phyloP scores from a whole-genome alignment of 2,329 filamentous ascomycete genomes.

The Pseudonectria buxi region DNA sequence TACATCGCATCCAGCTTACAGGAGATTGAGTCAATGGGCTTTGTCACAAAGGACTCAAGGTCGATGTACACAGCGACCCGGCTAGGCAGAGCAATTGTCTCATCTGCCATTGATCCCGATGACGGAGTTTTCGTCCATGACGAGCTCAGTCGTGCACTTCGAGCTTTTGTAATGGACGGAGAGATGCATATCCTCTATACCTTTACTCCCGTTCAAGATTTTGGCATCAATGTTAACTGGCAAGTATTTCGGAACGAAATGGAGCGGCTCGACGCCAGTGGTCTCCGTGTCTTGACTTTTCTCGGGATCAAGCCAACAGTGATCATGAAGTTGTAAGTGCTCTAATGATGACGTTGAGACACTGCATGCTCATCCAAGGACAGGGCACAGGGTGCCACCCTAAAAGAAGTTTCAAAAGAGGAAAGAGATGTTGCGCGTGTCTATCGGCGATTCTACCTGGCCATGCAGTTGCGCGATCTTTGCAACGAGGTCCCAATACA shows the following conservation, averaged over 20 bases:
- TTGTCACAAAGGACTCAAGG: constrained; percentile 45
- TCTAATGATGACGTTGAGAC: background rate
- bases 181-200: constrained; percentile 75
- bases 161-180: constrained; percentile 71
- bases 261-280: constrained; percentile 63
- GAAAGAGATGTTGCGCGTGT: constrained; percentile 56
- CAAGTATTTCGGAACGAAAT: constrained; percentile 64
- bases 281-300: constrained; percentile 59
- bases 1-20: constrained; percentile 54
- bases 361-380: constrained; percentile 12
- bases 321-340: constrained; percentile 57
- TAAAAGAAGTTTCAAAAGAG: constrained; percentile 55
- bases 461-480: constrained; percentile 69
- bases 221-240: constrained; percentile 58
- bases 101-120: constrained; percentile 65
- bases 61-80: constrained; percentile 54
- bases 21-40: constrained; percentile 48
- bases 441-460: constrained; percentile 67
- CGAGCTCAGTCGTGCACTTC: constrained; percentile 60
- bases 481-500: constrained; percentile 71
- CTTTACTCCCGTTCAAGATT: constrained; percentile 64
- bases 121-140: constrained; percentile 67
- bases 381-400: constrained; percentile 59
- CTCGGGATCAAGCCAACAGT: constrained; percentile 61
- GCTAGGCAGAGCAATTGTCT: constrained; percentile 64